A percentile compares a stretch with the other conserved stretches of the same genome.
phyloP scores from a whole-genome alignment of 2,329 filamentous ascomycete species.

The Aspergillaceae sp. region DNA sequence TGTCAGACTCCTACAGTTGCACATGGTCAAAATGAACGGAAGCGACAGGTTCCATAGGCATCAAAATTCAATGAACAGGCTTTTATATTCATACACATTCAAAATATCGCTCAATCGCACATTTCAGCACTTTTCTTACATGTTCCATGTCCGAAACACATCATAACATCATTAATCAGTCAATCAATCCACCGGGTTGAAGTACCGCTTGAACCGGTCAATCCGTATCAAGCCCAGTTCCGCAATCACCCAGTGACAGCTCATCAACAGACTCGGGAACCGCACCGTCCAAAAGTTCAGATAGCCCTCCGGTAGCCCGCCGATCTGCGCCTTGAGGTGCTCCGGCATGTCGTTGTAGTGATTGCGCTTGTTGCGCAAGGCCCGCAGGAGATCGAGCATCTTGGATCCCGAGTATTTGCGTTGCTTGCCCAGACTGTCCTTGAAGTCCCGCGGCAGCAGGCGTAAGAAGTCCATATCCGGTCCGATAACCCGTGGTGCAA shows the following conservation, averaged over 20 bases:
- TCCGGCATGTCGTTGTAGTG: constrained; percentile 96
- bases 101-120: too few species aligned
- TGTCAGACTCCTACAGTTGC: too few species aligned
- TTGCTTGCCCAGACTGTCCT: constrained; percentile 85
- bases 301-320: constrained; percentile 69
- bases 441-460: constrained; percentile 67
- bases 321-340: constrained; percentile 63
- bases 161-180: neutral
- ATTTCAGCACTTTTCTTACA: too few species aligned
- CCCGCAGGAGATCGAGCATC: constrained; percentile 78
- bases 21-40: too few species aligned
- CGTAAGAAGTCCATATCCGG: constrained; percentile 69
- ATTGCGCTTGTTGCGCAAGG: constrained; percentile 90
- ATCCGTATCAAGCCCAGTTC: constrained; percentile 49
- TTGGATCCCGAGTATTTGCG: constrained; percentile 82
- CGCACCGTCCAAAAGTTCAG: constrained; percentile 70
- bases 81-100: too few species aligned
- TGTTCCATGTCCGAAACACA: neutral
- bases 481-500: constrained; percentile 35
- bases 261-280: constrained; percentile 71
- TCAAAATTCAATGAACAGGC: too few species aligned
- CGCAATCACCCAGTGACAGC: constrained; percentile 67
- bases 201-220: constrained; percentile 37
- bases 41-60: too few species aligned
- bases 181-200: constrained; percentile 17